Percentiles rank a stretch among this genome's conserved stretches.
These are phyloP conservation scores for Graphilbum sp. DNA, from an alignment of 2,329 filamentous ascomycete genomes.

Conservation along the genomic window DNA sequence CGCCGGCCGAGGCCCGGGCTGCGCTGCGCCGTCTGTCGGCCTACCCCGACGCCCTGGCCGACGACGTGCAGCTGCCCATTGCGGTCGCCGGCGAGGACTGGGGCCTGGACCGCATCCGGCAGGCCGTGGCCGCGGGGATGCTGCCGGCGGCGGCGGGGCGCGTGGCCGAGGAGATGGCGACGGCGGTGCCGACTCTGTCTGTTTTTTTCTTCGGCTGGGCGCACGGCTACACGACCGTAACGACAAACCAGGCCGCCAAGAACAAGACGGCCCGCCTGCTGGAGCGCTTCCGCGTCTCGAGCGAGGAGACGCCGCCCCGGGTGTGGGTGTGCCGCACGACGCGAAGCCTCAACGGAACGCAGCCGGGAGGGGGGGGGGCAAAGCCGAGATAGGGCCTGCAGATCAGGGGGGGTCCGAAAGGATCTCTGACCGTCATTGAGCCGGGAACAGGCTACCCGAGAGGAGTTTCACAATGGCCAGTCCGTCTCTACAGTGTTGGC, in stretches of 20 bases:
- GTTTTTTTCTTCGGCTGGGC: constrained; percentile 62
- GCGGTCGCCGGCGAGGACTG: constrained; percentile 32
- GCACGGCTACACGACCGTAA: constrained; percentile 45
- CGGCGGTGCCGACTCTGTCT: constrained; percentile 36
- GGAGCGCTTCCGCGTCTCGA: constrained; percentile 4
- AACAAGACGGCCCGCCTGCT: constrained; percentile 33
- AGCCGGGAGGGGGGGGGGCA: neutral
- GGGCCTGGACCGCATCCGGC: constrained; percentile 17
- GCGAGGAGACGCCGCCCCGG: constrained; percentile 4
- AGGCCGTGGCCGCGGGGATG: constrained; percentile 21
- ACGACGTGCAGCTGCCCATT: constrained; percentile 37
- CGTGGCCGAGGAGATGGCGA: constrained; percentile 15
- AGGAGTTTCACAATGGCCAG: no score
- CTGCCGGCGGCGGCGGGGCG: constrained; percentile 33
- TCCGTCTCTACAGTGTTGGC: no score
- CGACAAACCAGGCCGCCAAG: constrained; percentile 51
- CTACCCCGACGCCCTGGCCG: constrained; percentile 18
- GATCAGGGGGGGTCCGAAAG: no score
- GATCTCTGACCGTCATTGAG: no score
- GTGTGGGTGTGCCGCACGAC: constrained; percentile 7
- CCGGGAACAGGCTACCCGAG: no score
- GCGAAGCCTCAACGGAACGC: constrained; percentile 8
- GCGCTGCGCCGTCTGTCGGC: constrained; percentile 17
- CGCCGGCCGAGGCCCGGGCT: no score
- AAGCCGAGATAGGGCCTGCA: no score